These are phyloP conservation scores for Mucor piriformis DNA, from an alignment of 371 early-diverging fungal genomes.

Conservation along the genomic window DNA sequence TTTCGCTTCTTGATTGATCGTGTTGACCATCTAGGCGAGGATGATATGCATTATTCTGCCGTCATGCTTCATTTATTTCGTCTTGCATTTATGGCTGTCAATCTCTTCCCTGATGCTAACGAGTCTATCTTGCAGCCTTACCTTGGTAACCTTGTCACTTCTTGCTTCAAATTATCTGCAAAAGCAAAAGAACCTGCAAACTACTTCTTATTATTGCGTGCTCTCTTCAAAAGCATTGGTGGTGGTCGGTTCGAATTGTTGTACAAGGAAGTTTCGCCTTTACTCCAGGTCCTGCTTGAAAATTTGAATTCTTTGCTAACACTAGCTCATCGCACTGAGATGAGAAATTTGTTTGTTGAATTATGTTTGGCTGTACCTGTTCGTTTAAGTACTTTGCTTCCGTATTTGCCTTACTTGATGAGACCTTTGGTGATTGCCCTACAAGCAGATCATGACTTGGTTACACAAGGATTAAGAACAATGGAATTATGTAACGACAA, in stretches of 20 bases:
- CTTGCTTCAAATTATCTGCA: constrained; percentile 82
- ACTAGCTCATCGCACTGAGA: constrained; percentile 77
- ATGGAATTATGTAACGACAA: constrained; percentile 98
- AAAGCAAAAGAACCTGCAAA: constrained; percentile 87
- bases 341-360: constrained; percentile 88
- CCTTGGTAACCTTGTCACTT: constrained; percentile 85
- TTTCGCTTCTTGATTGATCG: constrained; percentile 81
- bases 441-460: constrained; percentile 88
- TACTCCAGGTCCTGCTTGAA: constrained; percentile 89
- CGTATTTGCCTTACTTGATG: constrained; percentile 95
- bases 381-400: constrained; percentile 91
- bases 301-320: constrained; percentile 84
- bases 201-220: constrained; percentile 89
- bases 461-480: constrained; percentile 94
- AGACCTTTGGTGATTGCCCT: constrained; percentile 94
- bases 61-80: constrained; percentile 92
- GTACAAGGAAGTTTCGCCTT: constrained; percentile 90
- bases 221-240: constrained; percentile 85
- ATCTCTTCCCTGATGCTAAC: constrained; percentile 90
- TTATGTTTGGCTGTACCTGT: constrained; percentile 97
- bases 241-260: constrained; percentile 68
- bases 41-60: constrained; percentile 73
- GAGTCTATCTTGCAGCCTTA: constrained; percentile 93
- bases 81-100: constrained; percentile 93
- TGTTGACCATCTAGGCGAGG: constrained; percentile 82